These are phyloP conservation scores for Xylaria polymorpha DNA, from an alignment of 2,329 filamentous ascomycete genomes.

Conservation along the genomic window DNA sequence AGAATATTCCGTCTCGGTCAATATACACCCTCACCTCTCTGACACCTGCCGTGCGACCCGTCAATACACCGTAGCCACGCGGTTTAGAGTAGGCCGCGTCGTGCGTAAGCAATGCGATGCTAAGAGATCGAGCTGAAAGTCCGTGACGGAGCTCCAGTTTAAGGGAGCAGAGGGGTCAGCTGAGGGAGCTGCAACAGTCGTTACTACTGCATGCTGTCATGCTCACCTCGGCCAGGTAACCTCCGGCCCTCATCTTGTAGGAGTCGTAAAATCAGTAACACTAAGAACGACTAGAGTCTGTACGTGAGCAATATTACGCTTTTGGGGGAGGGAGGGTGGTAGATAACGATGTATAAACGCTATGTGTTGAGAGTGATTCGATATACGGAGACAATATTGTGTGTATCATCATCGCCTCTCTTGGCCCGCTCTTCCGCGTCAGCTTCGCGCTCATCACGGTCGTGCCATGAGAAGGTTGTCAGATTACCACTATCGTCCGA, in stretches of 20 bases:
- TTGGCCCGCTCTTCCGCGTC: no score
- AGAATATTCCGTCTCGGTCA: not conserved
- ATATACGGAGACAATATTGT: not conserved
- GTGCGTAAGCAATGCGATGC: slow-evolving; percentile 12
- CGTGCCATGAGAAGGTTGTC: not conserved
- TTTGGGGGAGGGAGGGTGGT: not conserved
- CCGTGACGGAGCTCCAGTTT: not conserved
- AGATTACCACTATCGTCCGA: slow-evolving; percentile 1
- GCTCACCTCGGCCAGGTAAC: not conserved
- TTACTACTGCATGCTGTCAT: slow-evolving; percentile 10
- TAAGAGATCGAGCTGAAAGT: slow-evolving; percentile 15
- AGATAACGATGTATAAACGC: not conserved
- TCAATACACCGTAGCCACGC: not conserved
- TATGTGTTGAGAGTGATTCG: not conserved
- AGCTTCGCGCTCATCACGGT: not conserved
- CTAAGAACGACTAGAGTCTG: not conserved
- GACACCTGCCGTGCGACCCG: slow-evolving; percentile 3
- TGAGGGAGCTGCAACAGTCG: slow-evolving; percentile 15
- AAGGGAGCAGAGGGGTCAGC: slow-evolving; percentile 15
- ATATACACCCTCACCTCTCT: slow-evolving; percentile 1
- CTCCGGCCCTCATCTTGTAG: not conserved
- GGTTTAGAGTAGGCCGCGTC: not conserved
- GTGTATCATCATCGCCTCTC: not conserved
- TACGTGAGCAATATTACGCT: not conserved
- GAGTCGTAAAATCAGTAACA: not conserved